Base-by-base conservation (phyloP, 345 rosid species). In the Acer yangbiense region DNA sequence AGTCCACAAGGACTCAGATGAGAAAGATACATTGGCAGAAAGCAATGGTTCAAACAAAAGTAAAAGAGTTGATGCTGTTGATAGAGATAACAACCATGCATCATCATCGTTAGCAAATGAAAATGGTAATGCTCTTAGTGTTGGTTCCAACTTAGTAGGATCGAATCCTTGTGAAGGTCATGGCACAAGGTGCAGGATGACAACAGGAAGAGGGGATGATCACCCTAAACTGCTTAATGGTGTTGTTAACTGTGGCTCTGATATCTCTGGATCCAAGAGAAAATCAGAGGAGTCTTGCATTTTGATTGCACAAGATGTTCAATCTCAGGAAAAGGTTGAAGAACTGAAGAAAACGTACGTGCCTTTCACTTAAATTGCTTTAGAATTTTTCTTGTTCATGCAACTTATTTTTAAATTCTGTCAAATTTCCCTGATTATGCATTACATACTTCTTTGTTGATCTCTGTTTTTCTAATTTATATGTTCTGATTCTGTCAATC, bases 341-440 rank as follows among this genome's bases (percentile, higher is more conserved):
- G 89, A 87, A 65, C 79, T 93, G 73, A 90, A 94, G 85, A 88
- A 90, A 84, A 83, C 76, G 99, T 97, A 94, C 41, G 92, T 80
- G 4, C 2, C 61, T 61, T 79, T 81, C 69, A 73, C 69, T 65
- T 70, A n/a, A 54, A 39, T 14, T 75, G 25, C 71, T 72, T 77
- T 32, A 63, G 41, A 43, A 60, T 44, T 72, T n/a, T 67, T 68
- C 60, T 20, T 39, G 61, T 32, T 69, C 63, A 72, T 63, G 65
- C 77, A 75, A 71, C 43, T 61, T 72, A 7, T 66, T 60, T 78
- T 54, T 32, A 9, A 29, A 63, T 74, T 46, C 18, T 65, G 2
- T 63, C 50, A 9, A 8, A 55, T 50, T 77, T 64, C 73, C 41
- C 27, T 48, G 44, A 50, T 66, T 67, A 20, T 77, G 74, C 78